Evolutionary conservation across 306 rosid species (phyloP).

Genomic region (Gastrolobium bilobum): DNA sequence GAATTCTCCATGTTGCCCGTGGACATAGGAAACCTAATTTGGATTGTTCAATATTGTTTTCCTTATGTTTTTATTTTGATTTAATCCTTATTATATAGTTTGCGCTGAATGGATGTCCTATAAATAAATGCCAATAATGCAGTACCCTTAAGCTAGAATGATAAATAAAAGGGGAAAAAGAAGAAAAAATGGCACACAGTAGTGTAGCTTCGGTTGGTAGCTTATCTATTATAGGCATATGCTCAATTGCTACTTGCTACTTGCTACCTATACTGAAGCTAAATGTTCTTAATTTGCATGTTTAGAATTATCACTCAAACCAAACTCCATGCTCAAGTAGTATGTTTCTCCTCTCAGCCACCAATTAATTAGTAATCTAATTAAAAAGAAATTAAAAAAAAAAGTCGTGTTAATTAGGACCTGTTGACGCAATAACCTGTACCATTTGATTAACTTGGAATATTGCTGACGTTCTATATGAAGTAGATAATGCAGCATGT

Average conservation of each 20-base stretch:
- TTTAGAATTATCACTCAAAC: background rate
- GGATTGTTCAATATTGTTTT: background rate
- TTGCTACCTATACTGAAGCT: background rate
- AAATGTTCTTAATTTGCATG: background rate
- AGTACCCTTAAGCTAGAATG: too few relatives aligned
- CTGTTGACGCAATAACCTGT: constrained; percentile 1
- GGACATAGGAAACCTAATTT: background rate
- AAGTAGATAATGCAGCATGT: background rate
- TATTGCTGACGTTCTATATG: too few relatives aligned
- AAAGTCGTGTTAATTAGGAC: background rate
- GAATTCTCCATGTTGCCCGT: background rate
- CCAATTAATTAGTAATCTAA: background rate
- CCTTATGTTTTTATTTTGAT: background rate
- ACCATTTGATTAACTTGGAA: background rate
- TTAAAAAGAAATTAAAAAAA: background rate
- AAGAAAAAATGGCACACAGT: too few relatives aligned
- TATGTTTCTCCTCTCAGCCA: background rate
- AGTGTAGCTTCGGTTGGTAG: background rate
- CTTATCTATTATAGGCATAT: background rate
- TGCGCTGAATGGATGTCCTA: background rate
- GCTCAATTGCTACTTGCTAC: background rate
- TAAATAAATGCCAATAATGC: background rate
- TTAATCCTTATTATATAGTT: background rate
- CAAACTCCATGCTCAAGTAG: background rate
- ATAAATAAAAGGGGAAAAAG: too few relatives aligned